A percentile compares a stretch with the other conserved stretches of the same genome.
Evolutionary conservation across 2,329 filamentous ascomycete genomes (phyloP).

Genomic region (Zymoseptoria crescenta): DNA sequence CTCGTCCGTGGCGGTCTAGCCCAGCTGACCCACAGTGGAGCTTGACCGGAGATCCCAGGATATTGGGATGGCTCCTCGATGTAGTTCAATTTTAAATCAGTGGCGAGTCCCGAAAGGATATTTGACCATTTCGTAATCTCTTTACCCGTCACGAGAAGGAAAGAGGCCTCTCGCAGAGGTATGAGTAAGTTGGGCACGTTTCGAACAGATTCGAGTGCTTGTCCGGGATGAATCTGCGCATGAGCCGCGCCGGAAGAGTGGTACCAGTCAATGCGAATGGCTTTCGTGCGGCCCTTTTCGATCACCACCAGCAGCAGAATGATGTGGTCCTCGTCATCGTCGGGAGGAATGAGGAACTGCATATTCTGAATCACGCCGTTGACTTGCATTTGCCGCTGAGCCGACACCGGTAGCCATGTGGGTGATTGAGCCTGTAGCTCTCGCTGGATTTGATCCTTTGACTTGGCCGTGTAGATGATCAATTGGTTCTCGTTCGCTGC

Average conservation of each 20-base stretch:
- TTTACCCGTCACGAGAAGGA: slow-evolving; percentile 33
- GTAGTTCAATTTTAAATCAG: slow-evolving; percentile 3
- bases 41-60: slow-evolving; percentile 19
- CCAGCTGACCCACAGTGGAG: slow-evolving; percentile 67
- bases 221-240: slow-evolving; percentile 18
- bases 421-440: slow-evolving; percentile 41
- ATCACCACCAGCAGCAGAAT: slow-evolving; percentile 62
- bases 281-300: slow-evolving; percentile 37
- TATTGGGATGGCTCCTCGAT: slow-evolving; percentile 6
- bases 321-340: slow-evolving; percentile 59
- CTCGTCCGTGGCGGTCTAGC: slow-evolving; percentile 64
- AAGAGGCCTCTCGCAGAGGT: slow-evolving; percentile 34
- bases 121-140: slow-evolving; percentile 33
- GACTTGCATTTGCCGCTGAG: slow-evolving; percentile 42
- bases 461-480: slow-evolving; percentile 61
- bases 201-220: slow-evolving; percentile 18
- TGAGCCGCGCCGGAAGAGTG: slow-evolving; percentile 12
- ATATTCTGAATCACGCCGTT: slow-evolving; percentile 75
- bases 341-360: slow-evolving; percentile 70
- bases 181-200: slow-evolving; percentile 33
- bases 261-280: slow-evolving; percentile 27
- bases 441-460: slow-evolving; percentile 44
- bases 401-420: slow-evolving; percentile 52
- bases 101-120: slow-evolving; percentile 34
- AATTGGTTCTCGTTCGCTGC: slow-evolving; percentile 64